These are phyloP conservation scores for Trichocomaceae sp. DNA, from an alignment of 2,329 filamentous ascomycete genomes.

Conservation along the genomic window DNA sequence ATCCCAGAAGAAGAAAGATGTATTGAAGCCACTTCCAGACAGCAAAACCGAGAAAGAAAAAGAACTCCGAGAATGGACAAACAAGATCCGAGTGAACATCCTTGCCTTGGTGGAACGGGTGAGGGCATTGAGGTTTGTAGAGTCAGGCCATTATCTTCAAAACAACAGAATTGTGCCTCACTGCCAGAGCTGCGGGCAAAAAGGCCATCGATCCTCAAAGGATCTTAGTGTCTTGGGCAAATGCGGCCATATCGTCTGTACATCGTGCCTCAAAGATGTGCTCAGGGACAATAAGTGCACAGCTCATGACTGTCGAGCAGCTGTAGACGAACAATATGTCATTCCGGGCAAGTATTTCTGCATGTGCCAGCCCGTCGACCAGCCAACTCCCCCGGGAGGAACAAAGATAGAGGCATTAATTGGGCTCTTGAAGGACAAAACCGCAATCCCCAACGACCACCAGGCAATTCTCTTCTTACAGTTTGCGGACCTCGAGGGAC, in stretches of 20 bases:
- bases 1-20: not conserved
- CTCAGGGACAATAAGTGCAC: constrained; percentile 31
- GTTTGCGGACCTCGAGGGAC: constrained; percentile 40
- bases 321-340: constrained; percentile 35
- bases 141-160: constrained; percentile 19
- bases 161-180: constrained; percentile 8
- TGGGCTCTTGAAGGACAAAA: constrained; percentile 33
- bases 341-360: constrained; percentile 28
- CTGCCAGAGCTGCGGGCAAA: constrained; percentile 31
- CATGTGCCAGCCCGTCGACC: constrained; percentile 6
- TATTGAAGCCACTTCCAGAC: constrained; percentile 10
- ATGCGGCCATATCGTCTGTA: constrained; percentile 50
- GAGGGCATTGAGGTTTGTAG: constrained; percentile 22
- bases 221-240: constrained; percentile 38
- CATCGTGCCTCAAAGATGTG: constrained; percentile 28
- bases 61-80: constrained; percentile 17
- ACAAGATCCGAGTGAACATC: constrained; percentile 17
- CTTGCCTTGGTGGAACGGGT: constrained; percentile 19
- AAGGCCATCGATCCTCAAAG: constrained; percentile 18
- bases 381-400: constrained; percentile 28
- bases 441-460: constrained; percentile 37
- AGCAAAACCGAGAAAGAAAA: constrained; percentile 15
- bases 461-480: constrained; percentile 53
- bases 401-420: constrained; percentile 46
- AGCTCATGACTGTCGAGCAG: constrained; percentile 35